These are phyloP conservation scores for Luvunga scandens DNA, from an alignment of 345 rosid genomes.

Conservation along the genomic window DNA sequence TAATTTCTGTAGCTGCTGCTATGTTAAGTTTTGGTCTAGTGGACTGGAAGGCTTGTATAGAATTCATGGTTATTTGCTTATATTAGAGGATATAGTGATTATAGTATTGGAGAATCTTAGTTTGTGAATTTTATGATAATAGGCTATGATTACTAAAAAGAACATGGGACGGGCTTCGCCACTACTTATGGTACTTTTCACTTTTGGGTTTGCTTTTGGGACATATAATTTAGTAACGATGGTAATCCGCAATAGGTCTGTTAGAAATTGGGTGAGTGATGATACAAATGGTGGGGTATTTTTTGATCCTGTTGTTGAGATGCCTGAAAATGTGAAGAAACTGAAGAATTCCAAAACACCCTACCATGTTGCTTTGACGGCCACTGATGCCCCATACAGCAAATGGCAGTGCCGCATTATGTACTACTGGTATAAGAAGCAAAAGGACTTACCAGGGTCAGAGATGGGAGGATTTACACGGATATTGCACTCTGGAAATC, in stretches of 20 bases:
- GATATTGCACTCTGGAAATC: constrained; percentile 79
- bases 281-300: constrained; percentile 32
- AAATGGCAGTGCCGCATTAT: constrained; percentile 97
- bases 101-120: not conserved
- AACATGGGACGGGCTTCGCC: constrained; percentile 60
- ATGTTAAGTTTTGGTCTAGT: not conserved
- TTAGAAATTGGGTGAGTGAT: constrained; percentile 25
- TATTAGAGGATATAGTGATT: not conserved
- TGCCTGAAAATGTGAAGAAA: constrained; percentile 51
- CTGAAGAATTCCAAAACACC: constrained; percentile 35
- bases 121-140: constrained; percentile 13
- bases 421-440: constrained; percentile 92
- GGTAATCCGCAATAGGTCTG: constrained; percentile 43
- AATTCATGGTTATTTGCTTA: constrained; percentile 1
- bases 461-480: constrained; percentile 97
- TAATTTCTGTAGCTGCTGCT: not conserved
- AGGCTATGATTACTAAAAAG: constrained; percentile 33
- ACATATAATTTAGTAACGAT: constrained; percentile 72
- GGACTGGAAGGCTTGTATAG: not conserved
- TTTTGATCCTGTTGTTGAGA: constrained; percentile 67
- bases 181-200: constrained; percentile 53
- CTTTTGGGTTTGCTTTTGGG: constrained; percentile 68
- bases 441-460: constrained; percentile 72
- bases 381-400: constrained; percentile 82
- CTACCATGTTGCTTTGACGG: constrained; percentile 87